These are phyloP conservation scores for Trichosporon asahii DNA, from an alignment of 1,284 basidiomycete genomes.

Conservation along the genomic window DNA sequence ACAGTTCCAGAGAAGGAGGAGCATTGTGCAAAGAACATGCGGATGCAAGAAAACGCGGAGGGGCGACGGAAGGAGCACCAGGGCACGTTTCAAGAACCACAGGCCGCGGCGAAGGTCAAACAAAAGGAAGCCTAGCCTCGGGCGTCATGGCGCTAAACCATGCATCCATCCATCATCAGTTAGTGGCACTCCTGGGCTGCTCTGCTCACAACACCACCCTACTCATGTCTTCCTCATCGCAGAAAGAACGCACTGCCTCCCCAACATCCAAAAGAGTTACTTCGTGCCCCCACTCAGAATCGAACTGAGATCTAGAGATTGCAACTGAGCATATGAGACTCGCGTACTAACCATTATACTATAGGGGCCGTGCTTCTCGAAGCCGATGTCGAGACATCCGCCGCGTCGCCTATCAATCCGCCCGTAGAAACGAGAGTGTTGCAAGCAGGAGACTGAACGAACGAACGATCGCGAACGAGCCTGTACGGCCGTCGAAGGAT, in stretches of 20 bases:
- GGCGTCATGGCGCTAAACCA: background rate
- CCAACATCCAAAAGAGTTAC: background rate
- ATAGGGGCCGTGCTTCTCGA: background rate
- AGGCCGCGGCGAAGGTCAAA: background rate
- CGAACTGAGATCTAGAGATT: slow-evolving; percentile 10
- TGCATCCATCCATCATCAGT: background rate
- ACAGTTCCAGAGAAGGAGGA: too few relatives aligned
- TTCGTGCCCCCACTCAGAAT: slow-evolving; percentile 8
- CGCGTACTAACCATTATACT: slow-evolving; percentile 10
- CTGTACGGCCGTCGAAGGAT: too few relatives aligned
- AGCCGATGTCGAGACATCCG: background rate
- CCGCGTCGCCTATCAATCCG: background rate
- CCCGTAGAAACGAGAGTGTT: too few relatives aligned
- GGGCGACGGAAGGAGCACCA: background rate
- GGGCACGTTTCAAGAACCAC: background rate
- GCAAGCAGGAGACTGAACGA: too few relatives aligned
- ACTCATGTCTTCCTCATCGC: background rate
- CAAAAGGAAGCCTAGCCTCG: background rate
- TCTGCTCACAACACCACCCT: background rate
- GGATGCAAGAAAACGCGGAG: too few relatives aligned
- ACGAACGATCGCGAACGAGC: too few relatives aligned
- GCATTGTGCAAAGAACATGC: background rate
- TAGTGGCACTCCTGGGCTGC: background rate
- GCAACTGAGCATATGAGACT: slow-evolving; percentile 6
- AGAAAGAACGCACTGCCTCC: background rate